A percentile compares a stretch with the other conserved stretches of the same genome.
phyloP scores from a whole-genome alignment of 805 yeast species.

The Starmerella geochares region DNA sequence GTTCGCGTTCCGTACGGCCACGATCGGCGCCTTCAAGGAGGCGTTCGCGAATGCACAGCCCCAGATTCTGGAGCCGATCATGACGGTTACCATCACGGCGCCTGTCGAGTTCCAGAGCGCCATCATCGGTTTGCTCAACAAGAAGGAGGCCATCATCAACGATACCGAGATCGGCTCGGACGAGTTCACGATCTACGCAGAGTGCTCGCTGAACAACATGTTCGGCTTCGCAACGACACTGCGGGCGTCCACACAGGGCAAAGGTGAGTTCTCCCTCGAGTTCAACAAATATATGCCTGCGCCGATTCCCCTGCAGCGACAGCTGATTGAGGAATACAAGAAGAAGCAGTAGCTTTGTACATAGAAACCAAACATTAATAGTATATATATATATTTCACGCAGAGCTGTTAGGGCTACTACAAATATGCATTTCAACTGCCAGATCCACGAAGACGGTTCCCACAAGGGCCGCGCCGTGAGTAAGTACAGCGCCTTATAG shows the following conservation, averaged over 20 bases:
- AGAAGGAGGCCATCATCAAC: constrained; percentile 79
- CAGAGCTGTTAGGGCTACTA: too few relatives aligned
- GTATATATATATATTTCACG: not conserved
- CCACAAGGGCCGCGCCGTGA: too few relatives aligned
- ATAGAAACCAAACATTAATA: not conserved
- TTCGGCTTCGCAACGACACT: constrained; percentile 92
- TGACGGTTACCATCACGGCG: constrained; percentile 86
- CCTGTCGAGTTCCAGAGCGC: constrained; percentile 94
- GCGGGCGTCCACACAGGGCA: constrained; percentile 97
- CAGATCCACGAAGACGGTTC: too few relatives aligned
- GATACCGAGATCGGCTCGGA: constrained; percentile 92
- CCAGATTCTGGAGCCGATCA: constrained; percentile 87
- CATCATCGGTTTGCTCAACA: constrained; percentile 83
- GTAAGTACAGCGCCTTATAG: too few relatives aligned
- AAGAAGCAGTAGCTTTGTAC: constrained; percentile 40
- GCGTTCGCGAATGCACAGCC: constrained; percentile 80
- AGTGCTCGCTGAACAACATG: constrained; percentile 92
- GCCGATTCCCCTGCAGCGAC: constrained; percentile 78
- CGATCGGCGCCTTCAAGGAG: constrained; percentile 81
- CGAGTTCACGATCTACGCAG: constrained; percentile 86
- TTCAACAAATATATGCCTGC: constrained; percentile 88
- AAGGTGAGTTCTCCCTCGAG: constrained; percentile 94
- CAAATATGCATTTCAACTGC: not conserved
- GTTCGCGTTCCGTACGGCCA: constrained; percentile 87
- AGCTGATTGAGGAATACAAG: constrained; percentile 73